These are phyloP conservation scores for Aspergillus ustus DNA, from an alignment of 2,329 filamentous ascomycete genomes.

Conservation along the genomic window DNA sequence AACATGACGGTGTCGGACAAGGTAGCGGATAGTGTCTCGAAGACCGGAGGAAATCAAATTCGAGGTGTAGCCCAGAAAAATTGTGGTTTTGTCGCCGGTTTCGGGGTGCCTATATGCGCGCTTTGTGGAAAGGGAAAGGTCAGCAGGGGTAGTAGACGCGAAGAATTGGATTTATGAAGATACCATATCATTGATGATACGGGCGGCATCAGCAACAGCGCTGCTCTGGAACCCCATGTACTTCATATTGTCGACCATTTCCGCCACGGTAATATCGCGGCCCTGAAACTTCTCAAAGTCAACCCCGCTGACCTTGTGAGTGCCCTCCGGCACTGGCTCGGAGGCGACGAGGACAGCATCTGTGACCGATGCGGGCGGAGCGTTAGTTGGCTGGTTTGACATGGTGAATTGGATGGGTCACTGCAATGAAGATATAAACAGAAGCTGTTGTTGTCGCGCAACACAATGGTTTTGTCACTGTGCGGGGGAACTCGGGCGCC, in stretches of 20 bases:
- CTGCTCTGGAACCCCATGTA: conserved; percentile 85
- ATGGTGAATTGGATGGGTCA: conserved; percentile 1
- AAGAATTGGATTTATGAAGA: conserved; percentile 3
- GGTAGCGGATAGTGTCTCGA: conserved; percentile 85
- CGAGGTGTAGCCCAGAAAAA: conserved; percentile 96
- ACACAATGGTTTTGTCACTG: conserved; percentile 18
- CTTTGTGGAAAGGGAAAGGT: conserved; percentile 46
- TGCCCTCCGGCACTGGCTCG: conserved; percentile 69
- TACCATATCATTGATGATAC: conserved; percentile 97
- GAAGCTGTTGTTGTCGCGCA: not conserved
- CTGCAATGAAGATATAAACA: not conserved
- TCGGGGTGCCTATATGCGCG: conserved; percentile 81
- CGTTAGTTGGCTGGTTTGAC: conserved; percentile 20
- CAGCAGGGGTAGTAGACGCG: not conserved
- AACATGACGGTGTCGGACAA: conserved; percentile 90
- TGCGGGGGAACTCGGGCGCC: not conserved
- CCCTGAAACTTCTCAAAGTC: conserved; percentile 83
- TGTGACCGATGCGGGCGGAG: conserved; percentile 65
- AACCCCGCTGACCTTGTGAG: conserved; percentile 84
- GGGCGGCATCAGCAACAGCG: conserved; percentile 81
- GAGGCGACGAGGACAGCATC: conserved; percentile 86
- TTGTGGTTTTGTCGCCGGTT: conserved; percentile 79
- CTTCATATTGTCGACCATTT: conserved; percentile 79
- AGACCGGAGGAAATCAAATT: conserved; percentile 97
- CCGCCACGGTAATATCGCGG: conserved; percentile 78